Evolutionary conservation across 2,329 filamentous ascomycete species (phyloP).

Genomic region (Penicillium sumatraense): DNA sequence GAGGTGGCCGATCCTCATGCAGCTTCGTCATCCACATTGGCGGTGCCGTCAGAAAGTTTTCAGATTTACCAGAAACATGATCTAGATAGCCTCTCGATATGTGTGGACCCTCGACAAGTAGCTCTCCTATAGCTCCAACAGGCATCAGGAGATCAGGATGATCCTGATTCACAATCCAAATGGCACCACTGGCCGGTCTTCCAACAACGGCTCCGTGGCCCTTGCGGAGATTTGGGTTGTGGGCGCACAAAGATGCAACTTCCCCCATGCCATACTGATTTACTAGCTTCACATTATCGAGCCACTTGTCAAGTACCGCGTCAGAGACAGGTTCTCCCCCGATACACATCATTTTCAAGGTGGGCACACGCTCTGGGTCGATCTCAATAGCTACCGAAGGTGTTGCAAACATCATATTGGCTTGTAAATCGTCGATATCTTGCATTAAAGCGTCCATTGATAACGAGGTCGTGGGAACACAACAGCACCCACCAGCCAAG

Average conservation of each 20-base stretch:
- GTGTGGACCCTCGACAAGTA: constrained; percentile 35
- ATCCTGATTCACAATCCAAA: constrained; percentile 34
- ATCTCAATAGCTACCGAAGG: constrained; percentile 30
- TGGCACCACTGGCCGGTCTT: constrained; percentile 23
- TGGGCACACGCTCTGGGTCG: constrained; percentile 22
- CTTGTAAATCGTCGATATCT: constrained; percentile 22
- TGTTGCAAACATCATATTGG: constrained; percentile 31
- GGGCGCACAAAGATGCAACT: constrained; percentile 28
- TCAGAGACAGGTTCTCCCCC: constrained; percentile 32
- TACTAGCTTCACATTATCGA: constrained; percentile 15
- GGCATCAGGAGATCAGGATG: constrained; percentile 25
- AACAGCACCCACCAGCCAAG: constrained; percentile 30
- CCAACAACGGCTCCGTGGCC: constrained; percentile 21
- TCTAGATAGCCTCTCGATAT: constrained; percentile 33
- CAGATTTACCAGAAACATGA: constrained; percentile 14
- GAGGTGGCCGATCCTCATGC: constrained; percentile 9
- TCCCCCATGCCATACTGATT: constrained; percentile 37
- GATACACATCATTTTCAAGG: constrained; percentile 28
- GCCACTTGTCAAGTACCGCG: constrained; percentile 26
- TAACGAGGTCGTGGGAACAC: constrained; percentile 24
- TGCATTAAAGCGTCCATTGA: constrained; percentile 19
- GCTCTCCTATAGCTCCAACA: constrained; percentile 34
- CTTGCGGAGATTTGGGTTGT: constrained; percentile 21
- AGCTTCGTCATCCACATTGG: constrained; percentile 22
- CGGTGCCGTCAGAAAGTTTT: constrained; percentile 20